Evolutionary conservation across 169 alveolate species (phyloP).

Genomic region (Theileria annulata): DNA sequence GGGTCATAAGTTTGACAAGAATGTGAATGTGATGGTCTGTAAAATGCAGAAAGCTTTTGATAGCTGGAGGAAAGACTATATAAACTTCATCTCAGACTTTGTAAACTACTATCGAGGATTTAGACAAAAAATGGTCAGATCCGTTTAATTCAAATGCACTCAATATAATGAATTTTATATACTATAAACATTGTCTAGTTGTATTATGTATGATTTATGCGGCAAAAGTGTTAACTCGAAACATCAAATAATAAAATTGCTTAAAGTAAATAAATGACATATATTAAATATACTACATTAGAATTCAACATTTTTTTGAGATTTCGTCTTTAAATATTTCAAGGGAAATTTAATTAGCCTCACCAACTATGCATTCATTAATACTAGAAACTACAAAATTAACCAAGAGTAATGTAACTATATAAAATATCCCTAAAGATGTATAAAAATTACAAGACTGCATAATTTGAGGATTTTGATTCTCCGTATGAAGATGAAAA

Average conservation of each 20-base stretch:
- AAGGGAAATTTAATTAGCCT: background rate
- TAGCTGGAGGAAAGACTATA: slow-evolving; percentile 62
- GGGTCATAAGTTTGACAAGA: slow-evolving; percentile 64
- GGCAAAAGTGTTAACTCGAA: background rate
- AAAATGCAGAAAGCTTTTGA: slow-evolving; percentile 50
- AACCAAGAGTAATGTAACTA: background rate
- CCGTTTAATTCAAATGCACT: background rate
- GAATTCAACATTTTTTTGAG: background rate
- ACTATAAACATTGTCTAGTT: background rate
- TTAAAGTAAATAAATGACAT: background rate
- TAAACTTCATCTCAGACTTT: slow-evolving; percentile 49
- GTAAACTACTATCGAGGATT: slow-evolving; percentile 27
- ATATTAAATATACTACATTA: background rate
- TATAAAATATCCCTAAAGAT: background rate
- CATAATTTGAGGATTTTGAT: slow-evolving; percentile 39
- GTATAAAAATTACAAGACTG: slow-evolving; percentile 22
- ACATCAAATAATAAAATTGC: background rate
- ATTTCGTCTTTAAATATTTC: background rate
- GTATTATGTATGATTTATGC: background rate
- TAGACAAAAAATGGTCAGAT: background rate
- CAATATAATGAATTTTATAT: no score
- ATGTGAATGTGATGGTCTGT: slow-evolving; percentile 26
- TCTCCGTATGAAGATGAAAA: slow-evolving; percentile 56
- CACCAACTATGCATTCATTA: background rate
- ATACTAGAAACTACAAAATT: background rate